These are phyloP conservation scores for Syzygium oleosum DNA, from an alignment of 345 rosid genomes.

Conservation along the genomic window DNA sequence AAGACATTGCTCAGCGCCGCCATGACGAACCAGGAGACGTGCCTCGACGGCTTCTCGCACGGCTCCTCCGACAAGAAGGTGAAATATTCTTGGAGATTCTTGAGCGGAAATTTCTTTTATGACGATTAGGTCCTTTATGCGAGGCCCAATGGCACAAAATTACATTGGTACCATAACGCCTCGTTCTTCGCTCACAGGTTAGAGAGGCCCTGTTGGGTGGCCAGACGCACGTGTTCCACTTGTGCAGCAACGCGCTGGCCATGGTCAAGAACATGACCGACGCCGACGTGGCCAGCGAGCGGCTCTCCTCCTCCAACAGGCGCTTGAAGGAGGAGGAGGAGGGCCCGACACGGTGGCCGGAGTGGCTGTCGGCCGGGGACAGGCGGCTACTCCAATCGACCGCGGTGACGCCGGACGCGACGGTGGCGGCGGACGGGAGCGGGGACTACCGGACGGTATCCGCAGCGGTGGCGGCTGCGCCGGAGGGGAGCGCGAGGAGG, in stretches of 20 bases:
- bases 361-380: constrained; percentile 74
- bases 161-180: neutral
- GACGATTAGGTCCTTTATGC: neutral
- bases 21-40: constrained; percentile 57
- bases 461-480: constrained; percentile 71
- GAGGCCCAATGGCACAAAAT: neutral
- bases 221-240: constrained; percentile 18
- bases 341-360: constrained; percentile 38
- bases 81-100: neutral
- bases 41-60: constrained; percentile 58
- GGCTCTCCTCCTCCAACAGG: neutral
- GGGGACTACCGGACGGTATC: constrained; percentile 53
- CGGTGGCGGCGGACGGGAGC: constrained; percentile 83
- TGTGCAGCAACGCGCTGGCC: constrained; percentile 38
- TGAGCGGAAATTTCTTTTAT: neutral
- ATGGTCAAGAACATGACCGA: constrained; percentile 44
- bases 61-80: constrained; percentile 23
- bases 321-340: constrained; percentile 5
- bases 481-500: constrained; percentile 45
- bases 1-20: constrained; percentile 45
- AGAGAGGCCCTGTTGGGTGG: constrained; percentile 18
- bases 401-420: constrained; percentile 43
- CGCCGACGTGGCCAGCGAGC: constrained; percentile 15
- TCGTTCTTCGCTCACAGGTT: neutral
- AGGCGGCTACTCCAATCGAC: constrained; percentile 61